Conservation (phyloP, 2,329 filamentous ascomycete species). For the Curvularia lunata region DNA sequence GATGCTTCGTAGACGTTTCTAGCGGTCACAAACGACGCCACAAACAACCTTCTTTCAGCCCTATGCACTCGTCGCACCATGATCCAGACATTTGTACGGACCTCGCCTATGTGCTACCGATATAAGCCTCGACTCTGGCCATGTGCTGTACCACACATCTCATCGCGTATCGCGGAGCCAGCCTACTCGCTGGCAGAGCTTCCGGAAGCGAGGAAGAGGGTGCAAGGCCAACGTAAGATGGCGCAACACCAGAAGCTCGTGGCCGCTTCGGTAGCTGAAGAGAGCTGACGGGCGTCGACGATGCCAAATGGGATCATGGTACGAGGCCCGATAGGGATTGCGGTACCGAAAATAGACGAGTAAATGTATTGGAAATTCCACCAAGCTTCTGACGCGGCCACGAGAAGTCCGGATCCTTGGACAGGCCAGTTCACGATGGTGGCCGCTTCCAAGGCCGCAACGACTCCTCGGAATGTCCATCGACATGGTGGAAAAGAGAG, state of each 20-base stretch:
- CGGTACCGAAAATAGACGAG: slow-evolving; percentile 7
- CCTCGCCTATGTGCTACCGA: slow-evolving; percentile 17
- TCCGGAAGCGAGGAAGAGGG: neutral
- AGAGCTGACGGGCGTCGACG: neutral
- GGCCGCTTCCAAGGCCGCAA: neutral
- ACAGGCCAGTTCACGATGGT: neutral
- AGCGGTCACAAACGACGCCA: slow-evolving; percentile 7
- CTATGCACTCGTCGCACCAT: slow-evolving; percentile 6
- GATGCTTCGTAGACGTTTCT: neutral
- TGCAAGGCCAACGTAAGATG: neutral
- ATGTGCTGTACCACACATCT: slow-evolving; percentile 7
- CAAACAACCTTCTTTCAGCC: slow-evolving; percentile 12
- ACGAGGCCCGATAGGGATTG: neutral
- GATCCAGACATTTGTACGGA: slow-evolving; percentile 5
- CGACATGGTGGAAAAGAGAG: neutral
- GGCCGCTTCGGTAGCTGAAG: neutral
- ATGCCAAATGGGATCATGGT: neutral
- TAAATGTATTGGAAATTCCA: slow-evolving; percentile 2
- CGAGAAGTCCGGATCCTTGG: neutral
- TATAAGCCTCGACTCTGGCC: neutral
- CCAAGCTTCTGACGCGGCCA: slow-evolving; percentile 3
- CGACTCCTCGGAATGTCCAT: neutral
- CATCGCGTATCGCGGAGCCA: slow-evolving; percentile 5
- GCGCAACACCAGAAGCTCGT: slow-evolving; percentile 1
- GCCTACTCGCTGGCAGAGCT: neutral